A percentile compares a stretch with the other conserved stretches of the same genome.
Evolutionary conservation across 169 alveolate species (phyloP).

Genomic region (Plasmodium malariae): DNA sequence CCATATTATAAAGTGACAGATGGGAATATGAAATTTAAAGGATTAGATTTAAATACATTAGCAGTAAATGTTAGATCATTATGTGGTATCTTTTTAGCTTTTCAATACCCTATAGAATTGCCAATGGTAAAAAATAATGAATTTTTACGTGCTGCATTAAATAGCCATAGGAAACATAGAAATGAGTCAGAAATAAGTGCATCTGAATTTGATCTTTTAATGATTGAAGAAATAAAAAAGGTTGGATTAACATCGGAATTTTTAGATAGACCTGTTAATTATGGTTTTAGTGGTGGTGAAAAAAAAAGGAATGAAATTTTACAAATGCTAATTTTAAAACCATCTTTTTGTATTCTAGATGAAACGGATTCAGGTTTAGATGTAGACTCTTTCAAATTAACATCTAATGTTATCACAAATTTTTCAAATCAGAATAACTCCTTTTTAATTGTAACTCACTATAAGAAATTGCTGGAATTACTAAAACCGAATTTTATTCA

Average conservation of each 20-base stretch:
- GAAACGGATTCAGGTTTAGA: slow-evolving; percentile 85
- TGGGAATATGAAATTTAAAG: slow-evolving; percentile 77
- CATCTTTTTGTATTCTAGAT: slow-evolving; percentile 80
- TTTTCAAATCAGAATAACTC: slow-evolving; percentile 78
- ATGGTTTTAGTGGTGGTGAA: slow-evolving; percentile 85
- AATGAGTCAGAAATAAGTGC: slow-evolving; percentile 77
- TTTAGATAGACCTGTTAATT: slow-evolving; percentile 81
- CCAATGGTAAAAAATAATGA: slow-evolving; percentile 81
- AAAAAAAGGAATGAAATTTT: slow-evolving; percentile 83
- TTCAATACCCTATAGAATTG: slow-evolving; percentile 83
- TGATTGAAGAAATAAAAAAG: slow-evolving; percentile 75
- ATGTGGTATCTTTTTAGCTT: slow-evolving; percentile 82
- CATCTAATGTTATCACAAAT: slow-evolving; percentile 74
- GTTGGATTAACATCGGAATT: slow-evolving; percentile 78
- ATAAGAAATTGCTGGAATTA: slow-evolving; percentile 81
- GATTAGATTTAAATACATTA: slow-evolving; percentile 77
- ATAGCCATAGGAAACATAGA: slow-evolving; percentile 76
- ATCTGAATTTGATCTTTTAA: slow-evolving; percentile 73
- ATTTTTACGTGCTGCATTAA: slow-evolving; percentile 78
- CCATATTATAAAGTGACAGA: slow-evolving; percentile 79
- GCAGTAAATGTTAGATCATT: slow-evolving; percentile 80
- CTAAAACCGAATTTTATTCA: slow-evolving; percentile 79
- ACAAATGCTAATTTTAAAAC: slow-evolving; percentile 81
- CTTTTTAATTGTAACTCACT: slow-evolving; percentile 82
- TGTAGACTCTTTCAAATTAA: slow-evolving; percentile 81